Base-by-base conservation (phyloP, 768 basidiomycete species). In the Leccinum subgranulosum region DNA sequence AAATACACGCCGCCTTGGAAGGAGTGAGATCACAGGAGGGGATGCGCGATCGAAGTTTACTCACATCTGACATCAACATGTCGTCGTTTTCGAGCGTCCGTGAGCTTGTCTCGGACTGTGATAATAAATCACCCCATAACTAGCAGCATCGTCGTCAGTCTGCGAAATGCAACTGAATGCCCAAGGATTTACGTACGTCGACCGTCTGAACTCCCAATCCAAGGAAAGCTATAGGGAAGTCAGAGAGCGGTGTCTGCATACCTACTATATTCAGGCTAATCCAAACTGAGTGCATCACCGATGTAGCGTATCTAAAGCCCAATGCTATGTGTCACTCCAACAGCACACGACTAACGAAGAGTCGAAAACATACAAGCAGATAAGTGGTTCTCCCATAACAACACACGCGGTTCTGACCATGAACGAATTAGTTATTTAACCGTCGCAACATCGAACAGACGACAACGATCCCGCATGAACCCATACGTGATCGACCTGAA, bases 291-390 rank as follows among this genome's bases (percentile, higher is more conserved):
- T 3, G 33, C 54, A 33, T 68, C 54, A n/a, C 66, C 66, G 1
- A 68, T 52, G 15, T 66, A 67, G 8, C 67, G 67, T n/a, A 67
- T 66, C 66, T 69, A 14, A 14, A 3, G 29, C 19, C 21, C 9
- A 6, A 6, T 0, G 14, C n/a, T n/a, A n/a, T 21, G 39, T 1
- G 39, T 41, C 19, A 50, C 12, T 33, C 17, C 14, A n/a, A 50
- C 14, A 21, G 7, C n/a, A 41, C 39, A 10, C 31, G 17, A 50
- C n/a, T 1, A 21, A 31, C 19, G 19, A 9, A n/a, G 39, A 50
- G 6, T 14, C 8, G 6, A 19, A 25, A n/a, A 27, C 7, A n/a
- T 55, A 69, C 66, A 12, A 69, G 41, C 4, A 50, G 12, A 33
- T 31, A 50, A 7, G 49, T 50, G 31, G 33, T 33, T 14, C 49